phyloP scores from a whole-genome alignment of 805 yeast species.

The Saccharomycopsis oosterbeekiorum region DNA sequence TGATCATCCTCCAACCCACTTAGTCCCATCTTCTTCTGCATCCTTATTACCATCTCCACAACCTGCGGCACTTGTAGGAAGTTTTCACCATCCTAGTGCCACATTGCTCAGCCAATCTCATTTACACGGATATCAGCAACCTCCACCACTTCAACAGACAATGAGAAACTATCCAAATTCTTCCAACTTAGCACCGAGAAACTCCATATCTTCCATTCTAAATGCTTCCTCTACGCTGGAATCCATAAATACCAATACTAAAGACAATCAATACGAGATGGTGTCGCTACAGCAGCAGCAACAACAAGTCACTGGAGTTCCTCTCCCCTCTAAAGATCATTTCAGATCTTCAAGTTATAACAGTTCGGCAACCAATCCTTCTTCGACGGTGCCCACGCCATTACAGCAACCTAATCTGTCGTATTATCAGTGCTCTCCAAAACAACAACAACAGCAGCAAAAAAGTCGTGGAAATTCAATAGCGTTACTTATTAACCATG shows the following conservation, averaged over 20 bases:
- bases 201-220: not conserved
- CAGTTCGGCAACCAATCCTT: not conserved
- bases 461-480: not conserved
- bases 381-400: not conserved
- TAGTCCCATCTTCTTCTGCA: not conserved
- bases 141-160: not conserved
- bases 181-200: not conserved
- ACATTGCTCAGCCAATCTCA: not conserved
- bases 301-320: not conserved
- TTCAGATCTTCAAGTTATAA: not conserved
- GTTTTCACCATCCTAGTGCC: not conserved
- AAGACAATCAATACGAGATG: not conserved
- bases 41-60: not conserved
- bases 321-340: not conserved
- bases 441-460: not conserved
- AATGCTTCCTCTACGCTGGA: not conserved
- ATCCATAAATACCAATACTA: not conserved
- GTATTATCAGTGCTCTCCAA: not conserved
- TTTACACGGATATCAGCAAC: not conserved
- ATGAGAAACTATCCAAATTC: not conserved
- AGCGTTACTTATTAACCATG: constrained; percentile 7
- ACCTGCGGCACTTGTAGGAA: not conserved
- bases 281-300: not conserved
- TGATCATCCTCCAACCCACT: not conserved
- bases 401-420: not conserved